phyloP scores from a whole-genome alignment of 2,329 filamentous ascomycete species.

The Immersiporthe knoxdaviesiana region DNA sequence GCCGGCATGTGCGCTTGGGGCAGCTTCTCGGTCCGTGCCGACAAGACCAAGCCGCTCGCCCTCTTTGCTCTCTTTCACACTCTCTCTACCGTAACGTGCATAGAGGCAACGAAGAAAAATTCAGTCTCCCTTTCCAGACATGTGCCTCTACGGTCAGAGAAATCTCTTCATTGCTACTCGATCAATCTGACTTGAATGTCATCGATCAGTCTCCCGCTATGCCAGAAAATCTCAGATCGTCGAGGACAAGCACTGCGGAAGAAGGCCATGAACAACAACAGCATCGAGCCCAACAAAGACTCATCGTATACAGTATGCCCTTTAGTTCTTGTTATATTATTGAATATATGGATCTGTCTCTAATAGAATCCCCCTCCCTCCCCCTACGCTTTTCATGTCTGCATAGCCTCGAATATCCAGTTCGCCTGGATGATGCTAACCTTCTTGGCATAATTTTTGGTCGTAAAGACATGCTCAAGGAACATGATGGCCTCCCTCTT shows the following conservation, averaged over 20 bases:
- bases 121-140: background rate
- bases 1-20: background rate
- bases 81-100: background rate
- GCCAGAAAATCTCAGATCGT: too few species aligned
- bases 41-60: background rate
- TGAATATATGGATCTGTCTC: too few species aligned
- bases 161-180: background rate
- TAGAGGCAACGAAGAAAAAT: too few species aligned
- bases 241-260: too few species aligned
- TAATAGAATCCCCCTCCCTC: background rate
- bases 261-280: too few species aligned
- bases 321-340: background rate
- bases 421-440: constrained; percentile 63
- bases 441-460: constrained; percentile 69
- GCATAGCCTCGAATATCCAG: constrained; percentile 58
- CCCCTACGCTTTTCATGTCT: background rate
- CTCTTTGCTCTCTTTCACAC: background rate
- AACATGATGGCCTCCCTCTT: constrained; percentile 72
- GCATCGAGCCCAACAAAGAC: too few species aligned
- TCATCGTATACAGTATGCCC: too few species aligned
- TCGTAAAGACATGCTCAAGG: constrained; percentile 67
- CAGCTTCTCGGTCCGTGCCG: background rate
- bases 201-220: background rate
- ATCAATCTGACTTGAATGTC: background rate
- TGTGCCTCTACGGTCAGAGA: background rate